These are phyloP conservation scores for Macaranga tanarius DNA, from an alignment of 441 rosid genomes.

Conservation along the genomic window DNA sequence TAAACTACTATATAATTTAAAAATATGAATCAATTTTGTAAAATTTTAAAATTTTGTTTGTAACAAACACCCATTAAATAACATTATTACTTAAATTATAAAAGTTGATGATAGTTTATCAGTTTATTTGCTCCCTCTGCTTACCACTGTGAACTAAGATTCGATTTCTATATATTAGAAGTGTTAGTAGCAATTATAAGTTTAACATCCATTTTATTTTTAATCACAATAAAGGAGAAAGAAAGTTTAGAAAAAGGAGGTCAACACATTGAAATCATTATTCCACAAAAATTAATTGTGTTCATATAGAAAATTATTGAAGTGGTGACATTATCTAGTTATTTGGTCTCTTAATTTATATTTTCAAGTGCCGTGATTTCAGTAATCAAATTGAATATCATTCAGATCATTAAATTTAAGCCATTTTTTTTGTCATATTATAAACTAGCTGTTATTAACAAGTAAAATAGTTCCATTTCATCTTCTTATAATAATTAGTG, in stretches of 20 bases:
- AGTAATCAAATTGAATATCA: not conserved
- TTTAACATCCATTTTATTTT: not conserved
- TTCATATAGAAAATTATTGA: not conserved
- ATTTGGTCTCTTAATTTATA: not conserved
- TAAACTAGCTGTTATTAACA: not conserved
- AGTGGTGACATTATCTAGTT: not conserved
- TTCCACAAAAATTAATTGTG: too few relatives aligned
- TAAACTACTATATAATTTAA: too few relatives aligned
- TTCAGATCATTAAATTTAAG: not conserved
- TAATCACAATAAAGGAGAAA: not conserved
- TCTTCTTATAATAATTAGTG: not conserved
- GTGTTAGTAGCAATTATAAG: not conserved
- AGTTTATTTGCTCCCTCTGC: too few relatives aligned
- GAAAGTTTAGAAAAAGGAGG: not conserved
- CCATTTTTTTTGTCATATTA: not conserved
- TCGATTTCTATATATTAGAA: too few relatives aligned
- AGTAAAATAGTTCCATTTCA: not conserved
- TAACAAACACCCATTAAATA: too few relatives aligned
- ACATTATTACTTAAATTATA: too few relatives aligned
- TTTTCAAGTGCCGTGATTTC: constrained; percentile 9
- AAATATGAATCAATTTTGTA: too few relatives aligned
- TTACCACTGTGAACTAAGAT: too few relatives aligned
- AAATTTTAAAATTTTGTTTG: too few relatives aligned
- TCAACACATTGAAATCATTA: not conserved
- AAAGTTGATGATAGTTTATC: too few relatives aligned